Evolutionary conservation across 306 rosid species (phyloP), one percentile per base, ranked within the genome.

Genomic region (Fagus crenata): DNA sequence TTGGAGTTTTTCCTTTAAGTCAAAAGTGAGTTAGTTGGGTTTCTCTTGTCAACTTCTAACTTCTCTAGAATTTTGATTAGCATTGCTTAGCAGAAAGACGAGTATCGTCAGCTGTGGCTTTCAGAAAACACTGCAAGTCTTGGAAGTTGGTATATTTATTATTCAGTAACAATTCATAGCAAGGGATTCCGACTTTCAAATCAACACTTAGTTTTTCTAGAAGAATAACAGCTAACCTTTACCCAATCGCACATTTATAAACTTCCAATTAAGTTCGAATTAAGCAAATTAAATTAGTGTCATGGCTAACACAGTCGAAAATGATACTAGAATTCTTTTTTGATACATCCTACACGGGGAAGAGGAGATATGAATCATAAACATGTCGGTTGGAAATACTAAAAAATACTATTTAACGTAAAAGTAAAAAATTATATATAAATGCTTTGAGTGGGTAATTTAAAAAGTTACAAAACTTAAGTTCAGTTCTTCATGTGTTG

Each of bases 1-100:
- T n/a, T 32, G 11, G 5, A 33, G n/a, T 4, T 6, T 72, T 28
- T 40, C 12, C 6, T 36, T 35, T 72, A 78, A 84, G 86, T 87
- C 82, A 61, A 84, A 63, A 59, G 14, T 42, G 49, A 59, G 80
- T 72, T 79, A 61, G 78, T 72, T 64, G 55, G 28, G 77, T 77
- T 70, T 56, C 41, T 42, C 35, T 61, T 65, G 9, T 46, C 75
- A 72, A 56, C 54, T 18, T 59, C 59, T 41, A 49, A 2, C 36
- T 12, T 18, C 54, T 43, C 59, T 36, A 12, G 14, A 60, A 32
- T 22, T 51, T 67, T 11, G 51, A 49, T 64, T 61, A 32, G 9
- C 40, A 1, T 39, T 17, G 37, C 13, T 65, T 7, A 37, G 18
- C 49, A 65, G 7, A 17, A 65, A 65, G 71, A 39, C 49, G 12